Conservation (phyloP, 352 stramenopile species). For the Globisporangium parvum region DNA sequence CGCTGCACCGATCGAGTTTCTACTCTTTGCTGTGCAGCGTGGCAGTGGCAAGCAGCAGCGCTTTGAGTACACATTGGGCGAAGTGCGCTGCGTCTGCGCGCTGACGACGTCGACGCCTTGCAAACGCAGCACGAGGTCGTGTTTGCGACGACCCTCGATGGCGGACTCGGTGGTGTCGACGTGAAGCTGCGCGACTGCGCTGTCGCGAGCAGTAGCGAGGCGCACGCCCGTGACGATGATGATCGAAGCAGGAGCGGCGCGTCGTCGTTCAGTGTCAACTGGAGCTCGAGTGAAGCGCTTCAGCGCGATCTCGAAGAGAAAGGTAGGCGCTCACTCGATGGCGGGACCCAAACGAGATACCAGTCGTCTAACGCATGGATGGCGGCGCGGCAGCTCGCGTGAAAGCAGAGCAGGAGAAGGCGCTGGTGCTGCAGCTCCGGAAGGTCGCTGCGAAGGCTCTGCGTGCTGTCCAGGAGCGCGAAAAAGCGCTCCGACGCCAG, state of each 20-base stretch:
- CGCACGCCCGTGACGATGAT: too few species aligned
- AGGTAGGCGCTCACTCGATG: slow-evolving; percentile 13
- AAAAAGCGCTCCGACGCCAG: slow-evolving; percentile 17
- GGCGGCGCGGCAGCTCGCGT: slow-evolving; percentile 15
- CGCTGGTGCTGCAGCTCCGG: slow-evolving; percentile 27
- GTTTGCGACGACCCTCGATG: slow-evolving; percentile 31
- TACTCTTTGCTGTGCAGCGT: slow-evolving; percentile 25
- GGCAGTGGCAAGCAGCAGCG: background rate
- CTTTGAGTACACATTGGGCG: slow-evolving; percentile 31
- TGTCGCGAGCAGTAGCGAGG: too few species aligned
- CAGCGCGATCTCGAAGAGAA: slow-evolving; percentile 38
- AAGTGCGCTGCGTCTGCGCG: slow-evolving; percentile 23
- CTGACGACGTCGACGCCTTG: slow-evolving; percentile 33
- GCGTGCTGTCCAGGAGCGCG: slow-evolving; percentile 16
- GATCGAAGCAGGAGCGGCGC: background rate
- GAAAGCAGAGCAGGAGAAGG: slow-evolving; percentile 28
- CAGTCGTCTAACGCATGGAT: background rate
- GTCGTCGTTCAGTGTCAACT: slow-evolving; percentile 39
- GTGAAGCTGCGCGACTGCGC: slow-evolving; percentile 22
- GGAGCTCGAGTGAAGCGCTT: slow-evolving; percentile 47
- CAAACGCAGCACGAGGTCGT: slow-evolving; percentile 34
- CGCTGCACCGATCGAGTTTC: slow-evolving; percentile 17
- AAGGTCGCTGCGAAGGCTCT: slow-evolving; percentile 20
- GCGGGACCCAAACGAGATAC: background rate
- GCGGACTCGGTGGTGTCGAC: slow-evolving; percentile 27